These are phyloP conservation scores for Lachnellula hyalina DNA, from an alignment of 2,329 filamentous ascomycete genomes.

Conservation along the genomic window DNA sequence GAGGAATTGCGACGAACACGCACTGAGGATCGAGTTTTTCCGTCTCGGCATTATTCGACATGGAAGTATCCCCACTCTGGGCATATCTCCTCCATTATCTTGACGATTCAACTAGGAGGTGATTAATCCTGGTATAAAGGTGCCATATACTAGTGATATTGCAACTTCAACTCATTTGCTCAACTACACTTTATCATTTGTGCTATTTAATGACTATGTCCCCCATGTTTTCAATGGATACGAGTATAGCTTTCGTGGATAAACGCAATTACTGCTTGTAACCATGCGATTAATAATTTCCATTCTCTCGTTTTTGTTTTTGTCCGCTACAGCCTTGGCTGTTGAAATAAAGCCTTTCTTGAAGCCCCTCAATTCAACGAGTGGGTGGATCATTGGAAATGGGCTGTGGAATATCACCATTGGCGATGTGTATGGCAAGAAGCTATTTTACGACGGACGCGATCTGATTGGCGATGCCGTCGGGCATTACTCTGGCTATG, in stretches of 20 bases:
- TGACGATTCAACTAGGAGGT: neutral
- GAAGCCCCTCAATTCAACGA: neutral
- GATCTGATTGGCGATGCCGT: conserved; percentile 16
- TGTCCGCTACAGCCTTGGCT: no score
- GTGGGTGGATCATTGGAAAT: conserved; percentile 17
- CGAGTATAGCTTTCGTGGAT: no score
- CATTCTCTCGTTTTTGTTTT: no score
- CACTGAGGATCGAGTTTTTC: neutral
- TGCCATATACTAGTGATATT: neutral
- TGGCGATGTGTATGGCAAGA: conserved; percentile 14
- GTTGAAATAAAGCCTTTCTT: neutral
- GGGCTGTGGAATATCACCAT: conserved; percentile 21
- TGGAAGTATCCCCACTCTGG: neutral
- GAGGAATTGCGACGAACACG: no score
- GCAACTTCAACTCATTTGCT: neutral
- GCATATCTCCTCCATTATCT: neutral
- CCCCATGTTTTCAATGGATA: no score
- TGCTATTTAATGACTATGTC: no score
- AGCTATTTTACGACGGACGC: conserved; percentile 14
- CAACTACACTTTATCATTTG: no score
- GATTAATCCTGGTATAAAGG: neutral
- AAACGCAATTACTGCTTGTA: no score
- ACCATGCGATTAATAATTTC: no score
- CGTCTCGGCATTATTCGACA: neutral
- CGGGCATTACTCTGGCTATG: conserved; percentile 14